phyloP scores from a whole-genome alignment of 179 eudicot species.

The Sideroxylon spinosum region DNA sequence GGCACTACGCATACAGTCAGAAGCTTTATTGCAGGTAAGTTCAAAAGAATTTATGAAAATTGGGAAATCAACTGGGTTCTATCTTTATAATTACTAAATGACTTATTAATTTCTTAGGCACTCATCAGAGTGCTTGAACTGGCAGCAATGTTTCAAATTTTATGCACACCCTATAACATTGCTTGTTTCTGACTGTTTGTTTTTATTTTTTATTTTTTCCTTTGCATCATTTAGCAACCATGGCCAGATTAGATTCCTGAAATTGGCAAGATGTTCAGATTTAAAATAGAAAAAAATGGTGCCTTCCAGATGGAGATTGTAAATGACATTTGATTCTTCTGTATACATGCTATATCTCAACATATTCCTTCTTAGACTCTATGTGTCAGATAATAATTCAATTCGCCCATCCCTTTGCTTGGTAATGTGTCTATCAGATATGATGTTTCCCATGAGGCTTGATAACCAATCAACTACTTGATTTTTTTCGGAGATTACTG shows the following conservation, averaged over 20 bases:
- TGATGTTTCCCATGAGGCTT: constrained; percentile 10
- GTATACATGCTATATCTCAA: neutral
- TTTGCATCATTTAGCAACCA: neutral
- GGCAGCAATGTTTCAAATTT: neutral
- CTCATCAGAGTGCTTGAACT: neutral
- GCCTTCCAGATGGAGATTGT: neutral
- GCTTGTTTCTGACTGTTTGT: too few species aligned
- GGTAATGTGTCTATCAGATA: neutral
- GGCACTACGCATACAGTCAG: constrained; percentile 62
- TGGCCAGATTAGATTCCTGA: constrained; percentile 1
- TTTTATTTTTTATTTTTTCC: neutral
- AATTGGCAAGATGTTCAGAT: neutral
- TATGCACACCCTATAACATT: neutral
- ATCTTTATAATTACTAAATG: neutral
- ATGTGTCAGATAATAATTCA: neutral
- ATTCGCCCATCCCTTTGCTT: neutral
- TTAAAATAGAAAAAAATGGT: neutral
- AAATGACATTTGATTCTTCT: constrained; percentile 1
- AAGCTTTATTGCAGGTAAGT: constrained; percentile 69
- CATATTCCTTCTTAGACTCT: neutral
- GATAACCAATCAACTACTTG: neutral
- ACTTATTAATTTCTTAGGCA: neutral
- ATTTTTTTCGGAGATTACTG: neutral
- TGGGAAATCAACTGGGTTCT: too few species aligned
- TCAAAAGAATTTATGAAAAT: neutral